A percentile compares a stretch with the other conserved stretches of the same genome.
phyloP scores from a whole-genome alignment of 148 eudicot species.

The Polygonum maritimum region DNA sequence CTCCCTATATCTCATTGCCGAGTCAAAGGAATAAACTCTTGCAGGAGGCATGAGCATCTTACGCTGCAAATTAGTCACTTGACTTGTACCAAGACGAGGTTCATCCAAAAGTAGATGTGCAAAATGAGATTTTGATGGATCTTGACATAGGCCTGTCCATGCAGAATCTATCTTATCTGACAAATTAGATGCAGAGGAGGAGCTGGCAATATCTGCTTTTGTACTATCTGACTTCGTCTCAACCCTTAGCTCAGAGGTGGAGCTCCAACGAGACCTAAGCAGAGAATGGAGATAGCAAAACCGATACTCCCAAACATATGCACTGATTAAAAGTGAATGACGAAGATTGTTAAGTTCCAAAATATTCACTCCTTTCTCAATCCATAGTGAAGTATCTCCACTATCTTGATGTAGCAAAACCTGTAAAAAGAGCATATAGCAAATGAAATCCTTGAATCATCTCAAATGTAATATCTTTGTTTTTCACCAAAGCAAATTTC shows the following conservation, averaged over 20 bases:
- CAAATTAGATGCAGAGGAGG: constrained; percentile 42
- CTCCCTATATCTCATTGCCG: constrained; percentile 64
- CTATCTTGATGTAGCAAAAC: constrained; percentile 41
- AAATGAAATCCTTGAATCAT: background rate
- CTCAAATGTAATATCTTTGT: background rate
- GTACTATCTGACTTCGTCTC: constrained; percentile 15
- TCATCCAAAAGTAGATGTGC: constrained; percentile 8
- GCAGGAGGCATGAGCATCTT: constrained; percentile 42
- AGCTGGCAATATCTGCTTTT: constrained; percentile 14
- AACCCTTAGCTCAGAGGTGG: constrained; percentile 12
- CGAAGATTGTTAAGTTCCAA: constrained; percentile 72
- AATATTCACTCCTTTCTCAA: constrained; percentile 35
- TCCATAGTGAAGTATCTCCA: constrained; percentile 24
- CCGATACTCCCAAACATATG: constrained; percentile 72
- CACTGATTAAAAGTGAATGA: constrained; percentile 50
- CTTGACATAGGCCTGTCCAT: constrained; percentile 64
- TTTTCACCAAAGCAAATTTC: background rate
- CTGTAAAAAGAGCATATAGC: constrained; percentile 23
- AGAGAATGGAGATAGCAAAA: constrained; percentile 61
- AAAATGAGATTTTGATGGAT: constrained; percentile 15
- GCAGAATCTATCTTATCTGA: constrained; percentile 91
- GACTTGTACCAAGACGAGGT: constrained; percentile 16
- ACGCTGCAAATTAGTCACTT: constrained; percentile 24
- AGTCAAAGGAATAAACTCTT: constrained; percentile 80
- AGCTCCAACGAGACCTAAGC: constrained; percentile 28